phyloP scores from a whole-genome alignment of 306 rosid species.

The Rosa persica region DNA sequence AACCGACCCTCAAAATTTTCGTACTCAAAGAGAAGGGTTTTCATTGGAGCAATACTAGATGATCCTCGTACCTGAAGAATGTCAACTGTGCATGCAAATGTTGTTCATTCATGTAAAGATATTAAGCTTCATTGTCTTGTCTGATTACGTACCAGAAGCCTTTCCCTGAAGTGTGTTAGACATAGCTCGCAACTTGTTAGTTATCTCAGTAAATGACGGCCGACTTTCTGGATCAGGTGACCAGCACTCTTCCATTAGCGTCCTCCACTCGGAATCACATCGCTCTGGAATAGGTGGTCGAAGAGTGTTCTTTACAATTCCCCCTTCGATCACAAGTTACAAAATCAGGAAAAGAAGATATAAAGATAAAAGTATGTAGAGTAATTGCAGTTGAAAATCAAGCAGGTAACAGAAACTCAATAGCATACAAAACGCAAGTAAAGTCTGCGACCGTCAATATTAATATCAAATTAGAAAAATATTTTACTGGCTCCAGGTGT shows the following conservation, averaged over 20 bases:
- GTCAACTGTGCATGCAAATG: slow-evolving; percentile 6
- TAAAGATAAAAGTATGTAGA: slow-evolving; percentile 11
- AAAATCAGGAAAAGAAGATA: slow-evolving; percentile 21
- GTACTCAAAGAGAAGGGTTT: slow-evolving; percentile 13
- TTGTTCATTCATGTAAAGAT: slow-evolving; percentile 25
- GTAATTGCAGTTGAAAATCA: neutral
- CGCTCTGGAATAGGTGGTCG: slow-evolving; percentile 57
- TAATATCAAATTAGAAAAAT: neutral
- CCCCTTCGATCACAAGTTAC: slow-evolving; percentile 44
- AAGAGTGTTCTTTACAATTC: slow-evolving; percentile 72
- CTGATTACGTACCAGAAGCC: slow-evolving; percentile 27
- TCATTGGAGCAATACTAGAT: slow-evolving; percentile 11
- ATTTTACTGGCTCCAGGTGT: neutral
- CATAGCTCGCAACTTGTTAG: slow-evolving; percentile 58
- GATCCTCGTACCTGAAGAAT: slow-evolving; percentile 8
- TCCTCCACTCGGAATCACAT: slow-evolving; percentile 68
- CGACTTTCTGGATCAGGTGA: slow-evolving; percentile 61
- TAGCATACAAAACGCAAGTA: neutral
- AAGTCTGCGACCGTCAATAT: neutral
- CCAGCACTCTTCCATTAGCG: slow-evolving; percentile 78
- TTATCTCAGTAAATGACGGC: slow-evolving; percentile 67
- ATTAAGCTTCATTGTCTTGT: slow-evolving; percentile 31
- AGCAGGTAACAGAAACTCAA: neutral
- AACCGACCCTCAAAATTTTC: neutral
- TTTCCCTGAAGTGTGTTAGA: slow-evolving; percentile 42